phyloP scores from a whole-genome alignment of 2,329 filamentous ascomycete genomes.

The Penicillium sp. region DNA sequence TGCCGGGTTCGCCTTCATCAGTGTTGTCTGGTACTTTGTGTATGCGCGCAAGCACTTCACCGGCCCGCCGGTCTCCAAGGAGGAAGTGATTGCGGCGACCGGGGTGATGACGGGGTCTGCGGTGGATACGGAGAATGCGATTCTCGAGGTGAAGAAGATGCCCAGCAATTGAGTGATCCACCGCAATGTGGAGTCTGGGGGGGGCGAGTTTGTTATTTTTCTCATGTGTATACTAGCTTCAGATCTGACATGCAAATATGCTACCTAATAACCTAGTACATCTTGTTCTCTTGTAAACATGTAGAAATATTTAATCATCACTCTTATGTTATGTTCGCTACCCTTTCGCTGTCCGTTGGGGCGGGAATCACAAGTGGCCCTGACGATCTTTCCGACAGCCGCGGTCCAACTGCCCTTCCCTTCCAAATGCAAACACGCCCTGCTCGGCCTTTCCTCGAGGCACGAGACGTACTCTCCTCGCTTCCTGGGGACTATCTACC shows the following conservation, averaged over 20 bases:
- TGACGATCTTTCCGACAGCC: constrained; percentile 34
- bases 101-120: constrained; percentile 37
- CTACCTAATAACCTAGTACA: background rate
- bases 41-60: constrained; percentile 66
- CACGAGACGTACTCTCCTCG: constrained; percentile 9
- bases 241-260: background rate
- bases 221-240: constrained; percentile 13
- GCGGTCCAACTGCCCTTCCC: constrained; percentile 28
- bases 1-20: constrained; percentile 62
- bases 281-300: background rate
- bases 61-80: constrained; percentile 52
- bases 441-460: constrained; percentile 13
- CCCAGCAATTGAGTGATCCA: constrained; percentile 10
- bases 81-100: constrained; percentile 30
- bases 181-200: constrained; percentile 3
- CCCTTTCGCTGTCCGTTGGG: background rate
- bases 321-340: background rate
- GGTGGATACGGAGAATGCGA: constrained; percentile 38
- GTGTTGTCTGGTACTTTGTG: constrained; percentile 63
- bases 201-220: background rate
- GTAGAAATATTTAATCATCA: background rate
- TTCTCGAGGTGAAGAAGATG: constrained; percentile 24
- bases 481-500: background rate
- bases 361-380: constrained; percentile 33
- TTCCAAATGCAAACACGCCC: constrained; percentile 12